Evolutionary conservation across 2,329 filamentous ascomycete genomes (phyloP).

Genomic region (Colletotrichum truncatum): DNA sequence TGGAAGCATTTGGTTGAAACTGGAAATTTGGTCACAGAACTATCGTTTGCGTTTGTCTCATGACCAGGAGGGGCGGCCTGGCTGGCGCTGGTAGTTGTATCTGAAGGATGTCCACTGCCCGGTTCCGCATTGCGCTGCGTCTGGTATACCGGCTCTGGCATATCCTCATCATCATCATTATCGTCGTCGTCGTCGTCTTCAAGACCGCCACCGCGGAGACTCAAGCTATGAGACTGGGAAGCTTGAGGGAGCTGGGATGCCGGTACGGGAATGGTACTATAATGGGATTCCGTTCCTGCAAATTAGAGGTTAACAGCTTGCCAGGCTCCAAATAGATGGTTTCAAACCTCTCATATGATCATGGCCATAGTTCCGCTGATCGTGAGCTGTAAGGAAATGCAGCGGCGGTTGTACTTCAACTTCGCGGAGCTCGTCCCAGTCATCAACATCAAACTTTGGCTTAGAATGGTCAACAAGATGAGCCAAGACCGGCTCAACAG

Average conservation of each 20-base stretch:
- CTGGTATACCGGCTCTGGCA: background rate
- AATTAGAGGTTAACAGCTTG: background rate
- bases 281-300: constrained; percentile 30
- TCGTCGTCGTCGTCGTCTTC: background rate
- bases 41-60: too few species aligned
- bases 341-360: constrained; percentile 31
- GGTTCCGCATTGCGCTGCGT: background rate
- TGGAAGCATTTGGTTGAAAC: too few species aligned
- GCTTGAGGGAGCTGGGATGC: background rate
- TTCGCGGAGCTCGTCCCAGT: constrained; percentile 32
- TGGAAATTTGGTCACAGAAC: too few species aligned
- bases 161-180: constrained; percentile 4
- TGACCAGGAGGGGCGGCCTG: too few species aligned
- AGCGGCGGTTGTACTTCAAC: constrained; percentile 38
- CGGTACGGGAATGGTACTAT: constrained; percentile 18
- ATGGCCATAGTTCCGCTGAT: constrained; percentile 40
- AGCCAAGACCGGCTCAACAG: constrained; percentile 47
- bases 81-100: too few species aligned
- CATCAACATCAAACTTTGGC: constrained; percentile 34
- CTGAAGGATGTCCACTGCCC: too few species aligned
- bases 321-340: background rate
- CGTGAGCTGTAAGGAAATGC: constrained; percentile 43
- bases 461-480: constrained; percentile 34
- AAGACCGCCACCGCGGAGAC: constrained; percentile 20
- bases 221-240: background rate